Conservation (phyloP, 2,329 filamentous ascomycete genomes). For the Curvularia sp. region DNA sequence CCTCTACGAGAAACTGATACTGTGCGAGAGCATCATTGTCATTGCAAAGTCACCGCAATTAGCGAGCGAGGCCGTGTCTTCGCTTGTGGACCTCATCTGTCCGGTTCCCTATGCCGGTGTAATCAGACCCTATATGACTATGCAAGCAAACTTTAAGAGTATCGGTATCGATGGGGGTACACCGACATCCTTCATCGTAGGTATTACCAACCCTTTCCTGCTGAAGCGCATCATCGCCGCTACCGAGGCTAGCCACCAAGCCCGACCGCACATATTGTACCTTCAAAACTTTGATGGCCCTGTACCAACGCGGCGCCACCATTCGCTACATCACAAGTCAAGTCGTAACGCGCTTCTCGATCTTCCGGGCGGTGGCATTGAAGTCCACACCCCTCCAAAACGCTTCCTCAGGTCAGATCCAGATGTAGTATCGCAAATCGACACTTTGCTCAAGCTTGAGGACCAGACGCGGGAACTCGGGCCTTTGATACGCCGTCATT, state of each 20-base stretch:
- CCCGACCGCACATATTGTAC: slow-evolving; percentile 49
- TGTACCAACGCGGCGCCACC: slow-evolving; percentile 47
- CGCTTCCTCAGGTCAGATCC: slow-evolving; percentile 51
- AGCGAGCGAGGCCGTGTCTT: slow-evolving; percentile 51
- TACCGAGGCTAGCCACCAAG: slow-evolving; percentile 43
- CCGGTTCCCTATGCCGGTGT: slow-evolving; percentile 52
- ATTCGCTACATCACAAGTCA: slow-evolving; percentile 47
- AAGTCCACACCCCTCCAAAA: slow-evolving; percentile 46
- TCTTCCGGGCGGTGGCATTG: slow-evolving; percentile 51
- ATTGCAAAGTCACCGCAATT: slow-evolving; percentile 52
- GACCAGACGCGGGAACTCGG: slow-evolving; percentile 45
- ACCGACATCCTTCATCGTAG: slow-evolving; percentile 49
- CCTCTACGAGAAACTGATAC: slow-evolving; percentile 51
- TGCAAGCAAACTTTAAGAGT: slow-evolving; percentile 53
- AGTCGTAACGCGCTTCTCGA: slow-evolving; percentile 47
- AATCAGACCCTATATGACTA: slow-evolving; percentile 52
- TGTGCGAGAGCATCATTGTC: slow-evolving; percentile 52
- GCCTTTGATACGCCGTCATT: slow-evolving; percentile 51
- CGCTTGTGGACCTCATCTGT: slow-evolving; percentile 49
- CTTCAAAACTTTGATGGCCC: slow-evolving; percentile 47
- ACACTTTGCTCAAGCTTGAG: slow-evolving; percentile 41
- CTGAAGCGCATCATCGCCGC: slow-evolving; percentile 49
- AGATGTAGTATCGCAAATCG: slow-evolving; percentile 43
- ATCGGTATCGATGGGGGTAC: slow-evolving; percentile 51
- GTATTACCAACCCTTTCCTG: slow-evolving; percentile 53